A percentile compares a stretch with the other conserved stretches of the same genome.
These are phyloP conservation scores for Hansenula lynferdii DNA, from an alignment of 1,139 yeast species.

Conservation along the genomic window DNA sequence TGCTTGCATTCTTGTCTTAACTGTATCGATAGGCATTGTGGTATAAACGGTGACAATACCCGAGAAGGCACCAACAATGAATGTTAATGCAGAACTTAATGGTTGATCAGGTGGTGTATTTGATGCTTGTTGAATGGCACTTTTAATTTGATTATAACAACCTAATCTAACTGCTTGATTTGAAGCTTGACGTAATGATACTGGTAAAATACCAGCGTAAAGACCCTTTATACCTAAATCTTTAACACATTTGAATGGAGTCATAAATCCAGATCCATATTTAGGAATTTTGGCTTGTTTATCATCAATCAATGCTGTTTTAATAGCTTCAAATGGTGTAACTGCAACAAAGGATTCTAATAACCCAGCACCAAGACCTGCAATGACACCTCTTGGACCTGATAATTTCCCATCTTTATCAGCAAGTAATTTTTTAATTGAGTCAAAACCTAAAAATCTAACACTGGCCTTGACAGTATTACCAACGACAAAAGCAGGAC, in stretches of 20 bases:
- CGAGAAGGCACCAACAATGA: constrained; percentile 87
- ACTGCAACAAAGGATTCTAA: constrained; percentile 90
- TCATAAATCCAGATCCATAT: constrained; percentile 42
- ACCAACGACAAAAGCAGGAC: constrained; percentile 95
- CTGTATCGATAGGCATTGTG: constrained; percentile 98
- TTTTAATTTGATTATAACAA: constrained; percentile 84
- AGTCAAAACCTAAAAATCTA: constrained; percentile 88
- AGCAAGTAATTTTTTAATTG: constrained; percentile 68
- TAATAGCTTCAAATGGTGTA: constrained; percentile 95
- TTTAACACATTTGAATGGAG: constrained; percentile 50
- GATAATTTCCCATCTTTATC: constrained; percentile 85
- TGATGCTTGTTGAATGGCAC: constrained; percentile 69
- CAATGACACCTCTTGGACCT: constrained; percentile 87
- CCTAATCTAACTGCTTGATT: constrained; percentile 94
- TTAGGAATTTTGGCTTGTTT: constrained; percentile 71
- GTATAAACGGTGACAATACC: constrained; percentile 92
- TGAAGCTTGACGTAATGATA: constrained; percentile 91
- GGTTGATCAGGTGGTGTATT: constrained; percentile 67
- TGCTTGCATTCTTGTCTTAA: constrained; percentile 97
- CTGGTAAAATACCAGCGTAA: constrained; percentile 88
- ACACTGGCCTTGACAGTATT: constrained; percentile 95
- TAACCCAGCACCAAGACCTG: constrained; percentile 96
- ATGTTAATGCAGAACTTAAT: constrained; percentile 73
- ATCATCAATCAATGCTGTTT: constrained; percentile 93
- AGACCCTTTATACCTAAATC: constrained; percentile 83